Percentiles rank a stretch among this genome's conserved stretches.
Evolutionary conservation across 352 stramenopile genomes (phyloP).

Genomic region (Globisporangium okanoganense): DNA sequence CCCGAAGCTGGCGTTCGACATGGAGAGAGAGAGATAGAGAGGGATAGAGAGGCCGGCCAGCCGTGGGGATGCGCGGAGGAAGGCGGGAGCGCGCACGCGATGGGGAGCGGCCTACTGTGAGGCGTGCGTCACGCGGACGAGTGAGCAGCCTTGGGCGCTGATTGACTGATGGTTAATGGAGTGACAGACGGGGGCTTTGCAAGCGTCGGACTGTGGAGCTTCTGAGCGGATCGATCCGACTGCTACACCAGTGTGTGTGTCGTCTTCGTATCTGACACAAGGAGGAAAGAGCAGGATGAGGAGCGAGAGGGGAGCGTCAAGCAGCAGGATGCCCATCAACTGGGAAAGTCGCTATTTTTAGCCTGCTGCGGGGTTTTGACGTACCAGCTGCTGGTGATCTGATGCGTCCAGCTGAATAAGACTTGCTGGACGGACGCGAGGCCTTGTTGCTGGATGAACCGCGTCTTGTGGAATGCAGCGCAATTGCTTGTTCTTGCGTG

Average conservation of each 20-base stretch:
- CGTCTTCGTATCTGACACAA: not conserved
- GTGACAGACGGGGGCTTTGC: too few relatives aligned
- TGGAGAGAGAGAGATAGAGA: not conserved
- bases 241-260: too few relatives aligned
- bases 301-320: not conserved
- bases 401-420: not conserved
- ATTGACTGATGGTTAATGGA: not conserved
- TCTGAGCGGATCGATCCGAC: not conserved
- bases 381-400: not conserved
- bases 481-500: not conserved
- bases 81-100: not conserved
- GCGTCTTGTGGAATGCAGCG: too few relatives aligned
- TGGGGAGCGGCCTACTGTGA: not conserved
- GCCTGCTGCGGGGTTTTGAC: not conserved
- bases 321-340: not conserved
- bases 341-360: not conserved
- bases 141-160: not conserved
- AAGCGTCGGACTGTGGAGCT: not conserved
- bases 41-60: not conserved
- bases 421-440: not conserved
- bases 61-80: not conserved
- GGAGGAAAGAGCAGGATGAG: not conserved
- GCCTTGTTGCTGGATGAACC: too few relatives aligned
- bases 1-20: conserved; percentile 22
- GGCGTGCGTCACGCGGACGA: not conserved